Percentiles rank a stretch among this genome's conserved stretches.
Evolutionary conservation across 768 basidiomycete genomes (phyloP).

Genomic region (Infundibulicybe gibba): DNA sequence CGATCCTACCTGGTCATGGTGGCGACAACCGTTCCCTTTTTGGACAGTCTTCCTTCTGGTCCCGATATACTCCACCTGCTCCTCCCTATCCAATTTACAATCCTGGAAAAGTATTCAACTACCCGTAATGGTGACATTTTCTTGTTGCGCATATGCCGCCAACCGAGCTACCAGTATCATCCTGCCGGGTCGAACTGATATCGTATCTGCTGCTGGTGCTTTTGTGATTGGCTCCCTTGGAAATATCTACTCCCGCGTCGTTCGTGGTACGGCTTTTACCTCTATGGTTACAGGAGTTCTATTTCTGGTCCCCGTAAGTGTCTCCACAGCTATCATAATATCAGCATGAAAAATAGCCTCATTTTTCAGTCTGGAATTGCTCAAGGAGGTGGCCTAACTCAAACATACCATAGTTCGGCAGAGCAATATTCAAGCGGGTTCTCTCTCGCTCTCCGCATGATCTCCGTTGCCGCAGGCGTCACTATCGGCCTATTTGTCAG

Average conservation of each 20-base stretch:
- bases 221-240: slow-evolving; percentile 77
- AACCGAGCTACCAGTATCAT: slow-evolving; percentile 60
- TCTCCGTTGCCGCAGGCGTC: slow-evolving; percentile 80
- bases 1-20: slow-evolving; percentile 74
- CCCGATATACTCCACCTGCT: slow-evolving; percentile 70
- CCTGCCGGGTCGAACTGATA: slow-evolving; percentile 65
- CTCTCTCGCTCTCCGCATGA: slow-evolving; percentile 78
- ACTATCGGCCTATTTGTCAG: slow-evolving; percentile 83
- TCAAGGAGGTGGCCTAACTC: slow-evolving; percentile 66
- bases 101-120: slow-evolving; percentile 66
- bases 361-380: slow-evolving; percentile 65
- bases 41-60: slow-evolving; percentile 79
- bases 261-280: slow-evolving; percentile 81
- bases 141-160: slow-evolving; percentile 70
- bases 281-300: slow-evolving; percentile 94
- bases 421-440: slow-evolving; percentile 77
- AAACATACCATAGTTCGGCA: slow-evolving; percentile 55
- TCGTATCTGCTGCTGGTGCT: slow-evolving; percentile 77
- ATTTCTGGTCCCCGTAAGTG: slow-evolving; percentile 80
- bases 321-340: background rate
- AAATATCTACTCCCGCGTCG: slow-evolving; percentile 74
- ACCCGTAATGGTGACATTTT: slow-evolving; percentile 73
- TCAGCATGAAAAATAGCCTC: background rate
- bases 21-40: slow-evolving; percentile 73
- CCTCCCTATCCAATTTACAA: slow-evolving; percentile 76